Evolutionary conservation across 2,329 filamentous ascomycete genomes (phyloP), one percentile per base, ranked within the genome.

Genomic region (Samsoniella hepiali): DNA sequence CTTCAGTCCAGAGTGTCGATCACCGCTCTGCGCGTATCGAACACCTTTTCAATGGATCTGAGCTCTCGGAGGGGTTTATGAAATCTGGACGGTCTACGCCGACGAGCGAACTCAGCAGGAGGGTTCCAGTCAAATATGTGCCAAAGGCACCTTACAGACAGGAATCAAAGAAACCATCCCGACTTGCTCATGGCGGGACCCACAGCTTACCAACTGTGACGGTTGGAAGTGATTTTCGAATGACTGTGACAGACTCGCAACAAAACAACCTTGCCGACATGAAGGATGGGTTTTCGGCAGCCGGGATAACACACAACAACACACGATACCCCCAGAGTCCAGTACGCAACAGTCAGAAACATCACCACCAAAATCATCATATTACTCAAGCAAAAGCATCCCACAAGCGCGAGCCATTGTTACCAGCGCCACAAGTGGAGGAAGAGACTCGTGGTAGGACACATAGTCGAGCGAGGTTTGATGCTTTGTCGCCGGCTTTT

Each of bases 1-100:
- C 34, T 29, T 62, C 60, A n/a, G 60, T 38, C 9, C 60, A 50
- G 22, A 57, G 60, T 29, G 51, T 34, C 7, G 60, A 57, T 31
- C 31, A 42, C 10, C 60, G 60, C 32, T 10, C 62, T 13, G 49
- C 29, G 6, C 62, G 22, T 8, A 10, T 59, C 15, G 36, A 62
- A 1, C 40, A 44, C 27, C 63, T 77, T n/a, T 77, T 78, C 47
- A 72, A 70, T 34, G 76, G 76, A 5, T 78, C 76, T 5, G 74
- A 77, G 63, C 71, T 78, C 5, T 75, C 74, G 13, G 76, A 78
- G 10, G 72, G 71, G 53, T 78, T 78, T 47, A 76, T 78, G 74
- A 71, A 74, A 27, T 78, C 76, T 34, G 73, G 75, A 7, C 66
- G 75, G 5, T 76, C 76, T 11, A 76, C 76, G 15, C 76, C 76